Evolutionary conservation across 2,329 filamentous ascomycete genomes (phyloP).

Genomic region (Xylariaceae sp.): DNA sequence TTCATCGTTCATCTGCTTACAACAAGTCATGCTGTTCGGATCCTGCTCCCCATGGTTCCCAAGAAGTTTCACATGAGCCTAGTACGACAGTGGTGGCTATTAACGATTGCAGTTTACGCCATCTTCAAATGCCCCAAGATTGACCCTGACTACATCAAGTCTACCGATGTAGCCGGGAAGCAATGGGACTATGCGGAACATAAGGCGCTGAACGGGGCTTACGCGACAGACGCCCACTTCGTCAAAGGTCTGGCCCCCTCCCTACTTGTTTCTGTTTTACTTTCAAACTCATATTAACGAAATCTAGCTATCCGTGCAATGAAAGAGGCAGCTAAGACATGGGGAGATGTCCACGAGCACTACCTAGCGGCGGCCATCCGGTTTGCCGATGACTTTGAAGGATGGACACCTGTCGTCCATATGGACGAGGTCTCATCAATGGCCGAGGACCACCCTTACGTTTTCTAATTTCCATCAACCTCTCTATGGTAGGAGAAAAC

Average conservation of each 20-base stretch:
- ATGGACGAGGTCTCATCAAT: neutral
- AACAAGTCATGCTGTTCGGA: slow-evolving; percentile 80
- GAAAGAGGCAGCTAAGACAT: slow-evolving; percentile 67
- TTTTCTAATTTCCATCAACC: neutral
- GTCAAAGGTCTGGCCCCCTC: slow-evolving; percentile 61
- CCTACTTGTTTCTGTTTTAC: neutral
- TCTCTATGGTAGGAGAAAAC: neutral
- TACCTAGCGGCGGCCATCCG: slow-evolving; percentile 65
- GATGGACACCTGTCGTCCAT: slow-evolving; percentile 49
- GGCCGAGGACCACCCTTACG: neutral
- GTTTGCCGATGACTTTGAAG: slow-evolving; percentile 68
- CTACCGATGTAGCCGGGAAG: slow-evolving; percentile 56
- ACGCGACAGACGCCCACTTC: slow-evolving; percentile 72
- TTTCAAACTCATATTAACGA: slow-evolving; percentile 13
- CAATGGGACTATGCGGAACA: slow-evolving; percentile 74
- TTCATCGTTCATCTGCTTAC: slow-evolving; percentile 78
- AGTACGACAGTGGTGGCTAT: slow-evolving; percentile 84
- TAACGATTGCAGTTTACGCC: slow-evolving; percentile 73
- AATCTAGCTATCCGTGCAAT: slow-evolving; percentile 62
- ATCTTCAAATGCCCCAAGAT: slow-evolving; percentile 67
- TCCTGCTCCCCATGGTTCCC: slow-evolving; percentile 74
- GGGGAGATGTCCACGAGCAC: slow-evolving; percentile 62
- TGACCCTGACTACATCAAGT: slow-evolving; percentile 57
- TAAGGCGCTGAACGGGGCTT: slow-evolving; percentile 62
- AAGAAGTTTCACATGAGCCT: slow-evolving; percentile 65